Percentiles rank a stretch among this genome's conserved stretches.
Conservation (phyloP, 306 rosid genomes). For the Vigna mungo region DNA sequence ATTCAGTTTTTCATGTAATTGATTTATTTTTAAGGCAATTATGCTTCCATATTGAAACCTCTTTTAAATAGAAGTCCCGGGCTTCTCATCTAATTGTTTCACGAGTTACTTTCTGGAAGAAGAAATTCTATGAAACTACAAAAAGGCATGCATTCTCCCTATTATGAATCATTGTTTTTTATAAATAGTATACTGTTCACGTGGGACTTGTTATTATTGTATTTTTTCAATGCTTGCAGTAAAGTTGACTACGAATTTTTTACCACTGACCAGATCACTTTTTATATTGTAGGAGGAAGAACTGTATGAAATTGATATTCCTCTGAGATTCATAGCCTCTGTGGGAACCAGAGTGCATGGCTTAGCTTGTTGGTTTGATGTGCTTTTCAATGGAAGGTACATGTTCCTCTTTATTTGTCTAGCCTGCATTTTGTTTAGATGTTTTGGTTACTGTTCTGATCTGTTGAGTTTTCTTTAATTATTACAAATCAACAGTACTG, state of each 20-base stretch:
- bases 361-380: conserved; percentile 98
- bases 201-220: neutral
- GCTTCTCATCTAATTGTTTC: conserved; percentile 36
- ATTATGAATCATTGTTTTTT: conserved; percentile 6
- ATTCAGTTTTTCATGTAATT: conserved; percentile 20
- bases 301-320: conserved; percentile 86
- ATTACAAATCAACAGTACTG: conserved; percentile 64
- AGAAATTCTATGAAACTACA: neutral
- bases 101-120: conserved; percentile 12
- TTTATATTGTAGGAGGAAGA: conserved; percentile 77
- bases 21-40: conserved; percentile 20
- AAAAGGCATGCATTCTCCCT: conserved; percentile 10
- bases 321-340: conserved; percentile 76
- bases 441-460: conserved; percentile 5
- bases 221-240: conserved; percentile 28
- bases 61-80: neutral
- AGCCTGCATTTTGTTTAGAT: conserved; percentile 2
- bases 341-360: conserved; percentile 97
- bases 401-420: conserved; percentile 26
- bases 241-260: conserved; percentile 13
- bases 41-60: neutral
- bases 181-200: conserved; percentile 2
- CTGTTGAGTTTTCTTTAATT: conserved; percentile 11
- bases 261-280: conserved; percentile 14
- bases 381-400: conserved; percentile 92